These are phyloP conservation scores for Monilinia fructicola DNA, from an alignment of 2,329 filamentous ascomycete species.

Conservation along the genomic window DNA sequence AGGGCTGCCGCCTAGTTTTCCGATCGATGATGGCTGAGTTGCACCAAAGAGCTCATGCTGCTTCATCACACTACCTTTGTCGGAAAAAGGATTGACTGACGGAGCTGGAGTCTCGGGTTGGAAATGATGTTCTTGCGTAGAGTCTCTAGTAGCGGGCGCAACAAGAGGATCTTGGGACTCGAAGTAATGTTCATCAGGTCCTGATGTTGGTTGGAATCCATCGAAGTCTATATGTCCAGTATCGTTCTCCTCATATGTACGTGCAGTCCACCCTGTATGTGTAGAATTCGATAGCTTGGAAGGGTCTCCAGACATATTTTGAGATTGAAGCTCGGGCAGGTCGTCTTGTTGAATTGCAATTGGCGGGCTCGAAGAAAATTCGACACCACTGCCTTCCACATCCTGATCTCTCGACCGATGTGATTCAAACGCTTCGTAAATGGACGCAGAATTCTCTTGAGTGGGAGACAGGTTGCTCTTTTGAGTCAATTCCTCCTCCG, in stretches of 20 bases:
- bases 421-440: conserved; percentile 33
- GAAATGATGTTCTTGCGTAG: conserved; percentile 14
- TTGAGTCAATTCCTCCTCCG: conserved; percentile 29
- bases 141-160: background rate
- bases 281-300: conserved; percentile 27
- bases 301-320: background rate
- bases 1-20: conserved; percentile 31
- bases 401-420: conserved; percentile 20
- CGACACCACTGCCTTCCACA: conserved; percentile 13
- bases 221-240: conserved; percentile 35
- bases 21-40: conserved; percentile 39
- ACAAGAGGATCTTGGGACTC: conserved; percentile 31
- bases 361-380: background rate
- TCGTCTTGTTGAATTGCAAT: background rate
- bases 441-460: conserved; percentile 36
- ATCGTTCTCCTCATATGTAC: conserved; percentile 37
- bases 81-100: conserved; percentile 37
- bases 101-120: conserved; percentile 39
- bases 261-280: conserved; percentile 34
- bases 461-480: conserved; percentile 36
- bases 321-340: background rate
- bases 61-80: conserved; percentile 38
- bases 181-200: conserved; percentile 23
- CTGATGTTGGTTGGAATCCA: conserved; percentile 11
- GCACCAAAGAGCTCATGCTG: conserved; percentile 37